Percentiles rank a stretch among this genome's conserved stretches.
Conservation (phyloP, 2,329 filamentous ascomycete genomes). For the Fusarium bactridioides region DNA sequence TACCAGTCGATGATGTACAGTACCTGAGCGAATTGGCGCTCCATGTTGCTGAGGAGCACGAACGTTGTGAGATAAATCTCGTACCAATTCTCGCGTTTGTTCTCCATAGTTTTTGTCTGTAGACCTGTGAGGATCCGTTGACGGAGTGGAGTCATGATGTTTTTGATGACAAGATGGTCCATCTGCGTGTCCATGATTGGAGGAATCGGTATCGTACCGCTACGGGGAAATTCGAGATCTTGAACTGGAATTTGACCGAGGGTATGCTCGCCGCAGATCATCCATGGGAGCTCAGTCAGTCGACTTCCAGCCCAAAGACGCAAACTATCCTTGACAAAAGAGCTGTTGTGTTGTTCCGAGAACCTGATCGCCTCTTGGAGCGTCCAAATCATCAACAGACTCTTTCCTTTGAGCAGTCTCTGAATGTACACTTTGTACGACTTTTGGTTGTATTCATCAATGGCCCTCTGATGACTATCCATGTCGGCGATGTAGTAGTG, state of each 20-base stretch:
- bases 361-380: not conserved
- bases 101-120: not conserved
- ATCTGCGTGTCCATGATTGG: not conserved
- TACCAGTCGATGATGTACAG: not conserved
- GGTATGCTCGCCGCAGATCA: not conserved
- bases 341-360: not conserved
- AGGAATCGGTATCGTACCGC: not conserved
- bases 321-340: not conserved
- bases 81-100: not conserved
- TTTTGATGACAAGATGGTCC: not conserved
- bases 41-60: not conserved
- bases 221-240: not conserved
- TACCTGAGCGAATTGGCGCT: not conserved
- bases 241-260: not conserved
- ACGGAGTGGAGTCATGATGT: not conserved
- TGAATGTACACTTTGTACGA: not conserved
- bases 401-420: not conserved
- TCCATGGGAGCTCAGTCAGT: not conserved
- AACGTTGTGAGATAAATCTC: not conserved
- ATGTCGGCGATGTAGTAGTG: not conserved
- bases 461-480: not conserved
- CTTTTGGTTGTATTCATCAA: not conserved
- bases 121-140: not conserved
- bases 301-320: not conserved
- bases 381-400: not conserved